phyloP scores from a whole-genome alignment of 371 early-diverging fungal species.

The Circinella minor region DNA sequence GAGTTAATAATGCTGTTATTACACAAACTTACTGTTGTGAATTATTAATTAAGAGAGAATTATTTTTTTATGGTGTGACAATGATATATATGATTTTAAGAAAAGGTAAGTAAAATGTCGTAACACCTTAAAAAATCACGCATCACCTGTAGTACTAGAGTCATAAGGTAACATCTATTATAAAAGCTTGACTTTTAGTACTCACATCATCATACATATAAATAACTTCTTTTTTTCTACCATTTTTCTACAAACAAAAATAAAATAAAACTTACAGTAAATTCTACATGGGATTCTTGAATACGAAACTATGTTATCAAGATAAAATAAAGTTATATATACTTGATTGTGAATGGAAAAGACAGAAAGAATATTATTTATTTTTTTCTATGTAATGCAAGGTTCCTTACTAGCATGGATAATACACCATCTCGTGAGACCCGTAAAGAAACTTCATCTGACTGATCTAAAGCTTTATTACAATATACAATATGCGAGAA shows the following conservation, averaged over 20 bases:
- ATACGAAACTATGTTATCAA: constrained; percentile 27
- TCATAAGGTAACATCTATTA: constrained; percentile 4
- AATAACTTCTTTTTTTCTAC: neutral
- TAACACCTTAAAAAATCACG: neutral
- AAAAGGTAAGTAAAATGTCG: neutral
- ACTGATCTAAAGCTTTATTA: constrained; percentile 36
- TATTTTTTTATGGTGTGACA: neutral
- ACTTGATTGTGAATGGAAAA: no score
- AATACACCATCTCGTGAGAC: constrained; percentile 35
- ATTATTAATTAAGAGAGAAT: no score
- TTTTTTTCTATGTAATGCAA: neutral
- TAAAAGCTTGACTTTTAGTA: neutral
- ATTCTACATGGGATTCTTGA: constrained; percentile 1
- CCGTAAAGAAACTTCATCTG: constrained; percentile 41
- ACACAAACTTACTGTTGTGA: no score
- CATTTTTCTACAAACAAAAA: neutral
- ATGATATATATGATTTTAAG: neutral
- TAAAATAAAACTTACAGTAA: neutral
- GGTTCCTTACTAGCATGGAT: constrained; percentile 33
- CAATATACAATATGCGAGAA: constrained; percentile 37
- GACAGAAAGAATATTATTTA: neutral
- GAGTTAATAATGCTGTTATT: no score
- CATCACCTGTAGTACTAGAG: constrained; percentile 4
- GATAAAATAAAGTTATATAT: neutral
- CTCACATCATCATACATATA: neutral